Evolutionary conservation across 805 yeast genomes (phyloP).

Genomic region (Kurtzmaniella fragi): DNA sequence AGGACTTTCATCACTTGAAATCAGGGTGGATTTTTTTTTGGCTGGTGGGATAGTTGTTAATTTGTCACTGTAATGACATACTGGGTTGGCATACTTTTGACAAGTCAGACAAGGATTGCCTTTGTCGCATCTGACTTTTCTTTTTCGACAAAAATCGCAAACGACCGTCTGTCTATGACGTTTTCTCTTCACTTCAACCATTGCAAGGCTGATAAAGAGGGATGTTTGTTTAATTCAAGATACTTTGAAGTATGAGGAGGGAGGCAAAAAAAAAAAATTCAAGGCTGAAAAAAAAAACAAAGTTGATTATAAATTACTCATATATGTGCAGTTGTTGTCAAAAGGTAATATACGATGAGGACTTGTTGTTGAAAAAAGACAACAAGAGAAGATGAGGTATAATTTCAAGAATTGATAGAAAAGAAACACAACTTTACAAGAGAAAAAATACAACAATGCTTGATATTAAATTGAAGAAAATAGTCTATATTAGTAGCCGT

Average conservation of each 20-base stretch:
- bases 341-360: too few relatives aligned
- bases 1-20: background rate
- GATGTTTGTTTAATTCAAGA: background rate
- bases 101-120: slow-evolving; percentile 33
- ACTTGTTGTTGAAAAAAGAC: too few relatives aligned
- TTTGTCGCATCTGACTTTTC: slow-evolving; percentile 46
- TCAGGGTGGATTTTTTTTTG: background rate
- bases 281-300: background rate
- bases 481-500: too few relatives aligned
- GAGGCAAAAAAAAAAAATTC: background rate
- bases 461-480: too few relatives aligned
- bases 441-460: too few relatives aligned
- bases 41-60: background rate
- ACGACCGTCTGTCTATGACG: slow-evolving; percentile 35
- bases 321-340: too few relatives aligned
- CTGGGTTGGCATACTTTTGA: slow-evolving; percentile 16
- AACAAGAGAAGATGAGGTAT: too few relatives aligned
- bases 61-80: slow-evolving; percentile 20
- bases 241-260: background rate
- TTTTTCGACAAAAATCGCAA: slow-evolving; percentile 40
- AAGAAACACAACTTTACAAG: too few relatives aligned
- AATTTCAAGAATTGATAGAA: too few relatives aligned
- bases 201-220: background rate
- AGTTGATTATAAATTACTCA: background rate
- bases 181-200: slow-evolving; percentile 8